Base-by-base conservation (phyloP, 371 early-diverging fungal genomes). In the Apophysomyces trapeziformis region DNA sequence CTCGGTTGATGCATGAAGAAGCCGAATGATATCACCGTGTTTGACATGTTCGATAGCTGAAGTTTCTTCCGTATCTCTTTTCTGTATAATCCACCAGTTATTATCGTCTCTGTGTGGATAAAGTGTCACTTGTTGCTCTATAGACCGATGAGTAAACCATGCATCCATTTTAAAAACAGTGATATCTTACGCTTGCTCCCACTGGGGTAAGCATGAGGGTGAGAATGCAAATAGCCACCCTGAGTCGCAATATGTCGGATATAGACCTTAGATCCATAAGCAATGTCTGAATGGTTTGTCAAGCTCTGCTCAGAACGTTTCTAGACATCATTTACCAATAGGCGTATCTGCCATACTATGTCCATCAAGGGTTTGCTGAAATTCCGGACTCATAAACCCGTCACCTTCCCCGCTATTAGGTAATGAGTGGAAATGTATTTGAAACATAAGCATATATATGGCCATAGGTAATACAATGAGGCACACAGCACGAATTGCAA, bases 101-200 rank as follows among this genome's bases (percentile, higher is more conserved):
- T 97, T 97, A 16, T 77, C 71, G 69, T 97, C 97, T 36, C 85
- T 81, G 76, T 91, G 92, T 12, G 92, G 89, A 77, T 98, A 98
- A 4, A 93, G 86, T 3, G 97, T 98, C 13, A 98, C 84, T 82
- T 98, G 98, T 85, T 98, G 99, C 60, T 97, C 89, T 89, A 66
- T 50, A 5, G 21, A 16, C 21, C 21, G 16, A 1, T n/a, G 21
- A 18, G n/a, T 35, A 54, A 50, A 26, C 56, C 16, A 26, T 26
- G 32, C 32, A 26, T 2, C 2, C 32, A 26, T 26, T 26, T 26
- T 26, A 3, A 21, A 38, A 14, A 1, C 1, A 43, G 12, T 7
- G 18, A 59, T 9, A 38, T 64, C 84, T 71, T 82, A 89, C 89
- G 93, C 61, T 93, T 90, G 71, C 92, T 93, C 37, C 91, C 93